A percentile compares a stretch with the other conserved stretches of the same genome.
Evolutionary conservation across 106 monocot genomes (phyloP).

Genomic region (Phalaenopsis aphrodite): DNA sequence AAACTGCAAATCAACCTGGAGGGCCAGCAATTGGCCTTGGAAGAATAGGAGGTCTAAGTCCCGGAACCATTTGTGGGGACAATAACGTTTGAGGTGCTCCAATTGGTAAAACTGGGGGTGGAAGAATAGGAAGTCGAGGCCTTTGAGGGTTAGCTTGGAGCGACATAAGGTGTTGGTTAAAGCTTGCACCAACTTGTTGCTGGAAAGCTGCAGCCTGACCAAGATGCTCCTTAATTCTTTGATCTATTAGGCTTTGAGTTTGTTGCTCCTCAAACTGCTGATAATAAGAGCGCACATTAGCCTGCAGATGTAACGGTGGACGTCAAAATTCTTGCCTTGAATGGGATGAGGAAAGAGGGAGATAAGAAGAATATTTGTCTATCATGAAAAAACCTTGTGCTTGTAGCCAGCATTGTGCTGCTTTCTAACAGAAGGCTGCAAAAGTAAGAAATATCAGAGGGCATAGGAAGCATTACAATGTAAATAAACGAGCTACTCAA

Average conservation of each 20-base stretch:
- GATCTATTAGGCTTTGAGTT: conserved; percentile 88
- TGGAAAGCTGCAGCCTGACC: conserved; percentile 81
- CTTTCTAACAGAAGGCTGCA: conserved; percentile 96
- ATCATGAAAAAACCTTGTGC: conserved; percentile 62
- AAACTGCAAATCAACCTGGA: conserved; percentile 52
- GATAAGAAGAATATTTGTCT: not conserved
- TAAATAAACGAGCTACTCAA: not conserved
- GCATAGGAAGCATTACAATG: not conserved
- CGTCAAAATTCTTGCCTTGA: not conserved
- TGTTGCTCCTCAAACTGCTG: conserved; percentile 97
- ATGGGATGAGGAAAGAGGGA: not conserved
- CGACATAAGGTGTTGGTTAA: conserved; percentile 62
- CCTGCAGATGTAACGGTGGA: conserved; percentile 20
- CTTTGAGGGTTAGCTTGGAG: conserved; percentile 40
- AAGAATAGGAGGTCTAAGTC: conserved; percentile 69
- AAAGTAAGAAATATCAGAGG: not conserved
- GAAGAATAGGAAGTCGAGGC: conserved; percentile 66
- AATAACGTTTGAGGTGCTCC: conserved; percentile 27
- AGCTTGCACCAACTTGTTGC: conserved; percentile 74
- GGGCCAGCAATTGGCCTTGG: conserved; percentile 44
- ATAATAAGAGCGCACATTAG: conserved; percentile 87
- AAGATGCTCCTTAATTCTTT: conserved; percentile 94
- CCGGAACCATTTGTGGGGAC: conserved; percentile 26
- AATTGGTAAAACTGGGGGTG: conserved; percentile 48
- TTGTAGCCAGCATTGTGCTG: conserved; percentile 98